Conservation (phyloP, 805 yeast species). For the Metschnikowia proteae region DNA sequence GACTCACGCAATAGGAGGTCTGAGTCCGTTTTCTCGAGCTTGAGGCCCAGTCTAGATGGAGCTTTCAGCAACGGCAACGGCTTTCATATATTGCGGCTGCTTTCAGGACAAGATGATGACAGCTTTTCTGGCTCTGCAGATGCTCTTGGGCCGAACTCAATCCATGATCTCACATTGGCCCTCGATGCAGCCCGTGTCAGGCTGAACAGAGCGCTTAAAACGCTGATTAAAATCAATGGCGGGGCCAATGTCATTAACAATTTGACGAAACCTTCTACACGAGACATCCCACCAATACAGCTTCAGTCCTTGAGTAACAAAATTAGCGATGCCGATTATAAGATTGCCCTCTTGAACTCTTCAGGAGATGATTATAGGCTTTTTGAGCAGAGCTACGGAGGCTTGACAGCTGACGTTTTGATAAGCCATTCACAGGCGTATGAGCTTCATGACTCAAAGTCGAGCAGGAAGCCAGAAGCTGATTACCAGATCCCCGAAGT, state of each 20-base stretch:
- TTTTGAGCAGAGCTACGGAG: conserved; percentile 37
- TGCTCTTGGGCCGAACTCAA: conserved; percentile 70
- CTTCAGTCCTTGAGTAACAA: conserved; percentile 35
- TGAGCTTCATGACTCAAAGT: conserved; percentile 7
- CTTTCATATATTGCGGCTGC: conserved; percentile 16
- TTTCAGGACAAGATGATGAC: conserved; percentile 17
- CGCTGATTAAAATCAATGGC: conserved; percentile 38
- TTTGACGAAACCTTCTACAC: conserved; percentile 64
- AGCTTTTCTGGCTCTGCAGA: conserved; percentile 31
- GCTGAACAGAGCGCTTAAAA: conserved; percentile 29
- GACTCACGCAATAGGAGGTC: conserved; percentile 12
- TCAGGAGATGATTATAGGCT: conserved; percentile 27
- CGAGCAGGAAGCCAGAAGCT: conserved; percentile 1
- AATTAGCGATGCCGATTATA: conserved; percentile 23
- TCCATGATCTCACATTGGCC: conserved; percentile 69
- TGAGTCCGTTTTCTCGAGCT: conserved; percentile 16
- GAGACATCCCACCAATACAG: conserved; percentile 81
- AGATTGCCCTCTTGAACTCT: conserved; percentile 17
- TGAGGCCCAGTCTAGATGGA: conserved; percentile 17
- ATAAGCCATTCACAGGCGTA: conserved; percentile 26
- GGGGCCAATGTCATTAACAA: conserved; percentile 42
- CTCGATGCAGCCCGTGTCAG: conserved; percentile 45
- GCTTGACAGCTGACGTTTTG: conserved; percentile 36
- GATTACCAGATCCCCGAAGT: conserved; percentile 54
- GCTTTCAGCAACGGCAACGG: conserved; percentile 10